Conservation (phyloP, 352 stramenopile genomes). For the Globisporangium paddicum region DNA sequence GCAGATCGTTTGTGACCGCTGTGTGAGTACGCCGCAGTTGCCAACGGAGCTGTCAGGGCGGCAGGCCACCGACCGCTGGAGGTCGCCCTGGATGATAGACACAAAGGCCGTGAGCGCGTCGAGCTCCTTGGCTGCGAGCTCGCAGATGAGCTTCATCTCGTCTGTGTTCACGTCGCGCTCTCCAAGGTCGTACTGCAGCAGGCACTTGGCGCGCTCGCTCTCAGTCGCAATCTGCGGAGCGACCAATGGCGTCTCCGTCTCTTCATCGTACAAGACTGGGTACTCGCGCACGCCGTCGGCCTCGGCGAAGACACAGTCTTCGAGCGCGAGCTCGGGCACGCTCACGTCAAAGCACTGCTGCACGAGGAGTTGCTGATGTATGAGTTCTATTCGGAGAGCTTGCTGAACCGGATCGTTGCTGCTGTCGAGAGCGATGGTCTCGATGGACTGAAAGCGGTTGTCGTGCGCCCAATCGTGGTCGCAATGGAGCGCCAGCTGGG, state of each 20-base stretch:
- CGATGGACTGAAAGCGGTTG: not conserved
- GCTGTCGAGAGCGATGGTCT: not conserved
- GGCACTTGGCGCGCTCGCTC: conserved; percentile 21
- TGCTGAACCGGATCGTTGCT: conserved; percentile 7
- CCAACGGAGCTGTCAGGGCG: not conserved
- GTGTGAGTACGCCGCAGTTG: conserved; percentile 10
- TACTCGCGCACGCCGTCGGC: conserved; percentile 32
- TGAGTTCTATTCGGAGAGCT: not conserved
- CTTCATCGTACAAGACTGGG: conserved; percentile 40
- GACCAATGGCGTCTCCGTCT: conserved; percentile 20
- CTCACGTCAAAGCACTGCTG: conserved; percentile 62
- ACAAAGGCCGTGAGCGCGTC: conserved; percentile 30
- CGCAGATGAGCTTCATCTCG: conserved; percentile 43
- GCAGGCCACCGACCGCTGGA: conserved; percentile 20
- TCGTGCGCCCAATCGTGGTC: not conserved
- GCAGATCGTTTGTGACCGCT: conserved; percentile 31
- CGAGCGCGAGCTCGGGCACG: conserved; percentile 29
- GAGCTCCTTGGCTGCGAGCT: conserved; percentile 48
- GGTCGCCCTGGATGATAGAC: conserved; percentile 28
- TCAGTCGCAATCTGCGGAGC: conserved; percentile 25
- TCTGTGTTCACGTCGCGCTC: conserved; percentile 17
- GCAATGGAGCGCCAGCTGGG: conserved; percentile 1
- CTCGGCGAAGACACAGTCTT: conserved; percentile 43
- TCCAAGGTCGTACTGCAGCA: conserved; percentile 22
- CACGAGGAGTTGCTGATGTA: conserved; percentile 35